Base-by-base conservation (phyloP, 1,139 yeast species). In the Eremothecium gossypii region DNA sequence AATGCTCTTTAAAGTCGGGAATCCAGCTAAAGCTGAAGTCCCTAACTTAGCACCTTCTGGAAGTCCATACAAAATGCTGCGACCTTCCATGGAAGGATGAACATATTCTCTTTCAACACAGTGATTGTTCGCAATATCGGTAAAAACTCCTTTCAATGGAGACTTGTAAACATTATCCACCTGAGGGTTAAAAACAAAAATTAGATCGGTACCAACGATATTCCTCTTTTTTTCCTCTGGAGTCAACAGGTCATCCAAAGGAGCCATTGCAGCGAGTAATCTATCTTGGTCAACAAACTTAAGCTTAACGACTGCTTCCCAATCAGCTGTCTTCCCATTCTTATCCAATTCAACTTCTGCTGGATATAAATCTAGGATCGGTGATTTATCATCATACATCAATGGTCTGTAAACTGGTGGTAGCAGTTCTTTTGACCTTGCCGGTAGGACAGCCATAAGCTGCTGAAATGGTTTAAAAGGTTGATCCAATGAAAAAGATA, bases 281-380 rank as follows among this genome's bases (percentile, higher is more conserved):
- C 91, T 73, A 30, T 74, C 66, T 56, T 83, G 89, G 52, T 93
- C 97, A 41, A 91, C 96, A 70, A 93, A 93, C 9, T 94, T 83
- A 48, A 91, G 74, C 58, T 86, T 76, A n/a, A 91, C 96, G 43
- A 91, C 96, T 7, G 97, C 97, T 66, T 91, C 98, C 99, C 99
- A 91, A 40, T 85, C 81, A 7, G 94, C 95, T 43, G 89, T 84
- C 61, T 91, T 93, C 41, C 97, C 98, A 59, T 91, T 93, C 75
- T 79, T 71, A 65, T 93, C 98, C 39, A 86, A 73, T 43, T 80
- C 89, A 48, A 91, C 95, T 48, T 85, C 86, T 48, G 75, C 73
- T 4, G 99, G 99, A 59, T 93, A 91, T 55, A 87, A 89, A 52
- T 86, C 96, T 45, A 73, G 74, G 50, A 93, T 87, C 26, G 96